These are phyloP conservation scores for Artomyces pyxidatus DNA, from an alignment of 768 basidiomycete genomes.

Conservation along the genomic window DNA sequence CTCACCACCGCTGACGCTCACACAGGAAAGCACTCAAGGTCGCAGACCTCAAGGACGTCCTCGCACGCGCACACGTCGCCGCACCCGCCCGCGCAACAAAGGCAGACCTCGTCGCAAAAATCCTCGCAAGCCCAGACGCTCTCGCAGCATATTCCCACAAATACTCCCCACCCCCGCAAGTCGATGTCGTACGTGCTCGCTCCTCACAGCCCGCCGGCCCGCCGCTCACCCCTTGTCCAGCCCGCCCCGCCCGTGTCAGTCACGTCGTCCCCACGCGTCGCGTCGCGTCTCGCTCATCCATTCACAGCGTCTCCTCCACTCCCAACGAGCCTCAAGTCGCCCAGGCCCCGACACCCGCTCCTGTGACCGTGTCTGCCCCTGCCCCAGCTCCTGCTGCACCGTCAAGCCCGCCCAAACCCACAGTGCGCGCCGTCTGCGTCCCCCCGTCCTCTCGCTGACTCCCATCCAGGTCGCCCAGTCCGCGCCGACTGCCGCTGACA, in stretches of 20 bases:
- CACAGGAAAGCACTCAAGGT: conserved; percentile 59
- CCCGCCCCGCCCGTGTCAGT: conserved; percentile 8
- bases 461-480: no score
- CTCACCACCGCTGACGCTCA: conserved; percentile 2
- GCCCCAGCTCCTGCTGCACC: background rate
- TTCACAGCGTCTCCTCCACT: conserved; percentile 5
- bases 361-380: background rate
- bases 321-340: background rate
- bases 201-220: conserved; percentile 1
- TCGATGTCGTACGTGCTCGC: conserved; percentile 22
- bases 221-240: conserved; percentile 20
- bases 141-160: conserved; percentile 37
- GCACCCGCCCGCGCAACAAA: conserved; percentile 55
- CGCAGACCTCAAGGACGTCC: conserved; percentile 57
- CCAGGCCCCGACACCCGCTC: background rate
- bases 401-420: conserved; percentile 1
- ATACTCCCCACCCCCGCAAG: conserved; percentile 12
- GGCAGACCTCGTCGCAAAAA: conserved; percentile 55
- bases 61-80: conserved; percentile 40
- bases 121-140: conserved; percentile 45
- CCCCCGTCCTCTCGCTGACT: no score
- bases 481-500: conserved; percentile 1
- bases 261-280: background rate
- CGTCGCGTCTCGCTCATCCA: background rate
- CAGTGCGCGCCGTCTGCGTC: no score